Base-by-base conservation (phyloP, 108 stramenopile species). In the Ochromonas danica region DNA sequence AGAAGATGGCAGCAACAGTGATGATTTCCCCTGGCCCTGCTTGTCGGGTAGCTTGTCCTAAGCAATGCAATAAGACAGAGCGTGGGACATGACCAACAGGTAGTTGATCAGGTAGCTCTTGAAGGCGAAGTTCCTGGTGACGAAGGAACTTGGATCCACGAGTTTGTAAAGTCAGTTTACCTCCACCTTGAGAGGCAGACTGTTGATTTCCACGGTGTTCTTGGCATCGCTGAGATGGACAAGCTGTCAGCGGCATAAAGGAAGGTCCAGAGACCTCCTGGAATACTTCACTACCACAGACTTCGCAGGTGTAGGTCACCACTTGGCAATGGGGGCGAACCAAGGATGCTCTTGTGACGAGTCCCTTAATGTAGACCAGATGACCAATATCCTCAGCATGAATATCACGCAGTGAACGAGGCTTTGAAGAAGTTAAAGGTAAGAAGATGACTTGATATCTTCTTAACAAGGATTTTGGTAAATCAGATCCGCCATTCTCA, bases 271-370 rank as follows among this genome's bases (percentile, higher is more conserved):
- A 51, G 22, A 96, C 88, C 40, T 94, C 91, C 83, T 96, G 95
- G 81, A 96, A 99, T 14, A 95, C 85, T 88, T 99, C 96, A 70
- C 81, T 87, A 28, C 96, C 96, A 85, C 98, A 99, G 1, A 87
- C 88, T 82, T 99, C 96, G 80, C 98, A 99, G 6, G 94, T 94
- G 86, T 99, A 99, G n/a, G 98, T 94, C 0, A 92, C 92, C 3
- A 99, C 98, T n/a, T 83, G 77, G 42, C 91, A 91, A 10, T 89
- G 88, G 22, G 98, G 98, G 86, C 95, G 94, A 75, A 99, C 98
- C 80, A 96, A 94, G 1, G 95, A 94, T 3, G 91, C 90, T 3
- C 95, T 87, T 0, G 95, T 96, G 40, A 97, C 91, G 91, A 99
- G 94, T 6, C 94, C 96, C 0, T 85, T 77, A 22, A 99, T 81